phyloP scores from a whole-genome alignment of 768 basidiomycete genomes.

The Naganishia randhawae region DNA sequence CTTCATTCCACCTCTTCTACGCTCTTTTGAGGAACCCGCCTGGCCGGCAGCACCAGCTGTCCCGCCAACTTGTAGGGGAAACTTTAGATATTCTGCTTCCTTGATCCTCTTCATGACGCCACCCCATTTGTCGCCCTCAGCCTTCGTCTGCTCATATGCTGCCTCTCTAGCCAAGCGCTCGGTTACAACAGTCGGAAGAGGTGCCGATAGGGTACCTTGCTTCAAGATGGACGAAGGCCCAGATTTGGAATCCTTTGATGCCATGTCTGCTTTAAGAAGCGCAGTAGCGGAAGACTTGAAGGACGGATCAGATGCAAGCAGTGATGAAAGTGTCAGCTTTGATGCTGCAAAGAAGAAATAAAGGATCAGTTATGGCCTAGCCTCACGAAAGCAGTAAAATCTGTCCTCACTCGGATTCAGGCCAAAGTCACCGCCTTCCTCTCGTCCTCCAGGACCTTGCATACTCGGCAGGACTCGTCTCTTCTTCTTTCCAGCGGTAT shows the following conservation, averaged over 20 bases:
- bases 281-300: constrained; percentile 56
- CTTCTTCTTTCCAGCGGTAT: constrained; percentile 38
- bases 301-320: constrained; percentile 67
- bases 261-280: constrained; percentile 61
- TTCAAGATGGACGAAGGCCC: constrained; percentile 56
- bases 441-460: constrained; percentile 57
- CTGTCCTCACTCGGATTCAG: constrained; percentile 39
- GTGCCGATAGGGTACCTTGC: constrained; percentile 67
- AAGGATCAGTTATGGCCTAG: neutral
- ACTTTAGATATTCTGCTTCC: constrained; percentile 59
- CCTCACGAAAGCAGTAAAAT: neutral
- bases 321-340: constrained; percentile 50
- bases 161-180: constrained; percentile 88
- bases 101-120: constrained; percentile 86
- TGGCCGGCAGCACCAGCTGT: constrained; percentile 33
- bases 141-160: constrained; percentile 87
- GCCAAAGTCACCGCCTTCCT: constrained; percentile 69
- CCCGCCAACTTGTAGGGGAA: constrained; percentile 46
- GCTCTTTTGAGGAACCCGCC: constrained; percentile 31
- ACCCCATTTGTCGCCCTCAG: constrained; percentile 89
- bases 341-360: constrained; percentile 31
- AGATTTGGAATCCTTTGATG: constrained; percentile 35
- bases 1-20: constrained; percentile 42
- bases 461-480: constrained; percentile 68
- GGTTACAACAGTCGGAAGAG: constrained; percentile 78